phyloP scores from a whole-genome alignment of 192 early-diverging fungal species.

The Backusella australiensis region DNA sequence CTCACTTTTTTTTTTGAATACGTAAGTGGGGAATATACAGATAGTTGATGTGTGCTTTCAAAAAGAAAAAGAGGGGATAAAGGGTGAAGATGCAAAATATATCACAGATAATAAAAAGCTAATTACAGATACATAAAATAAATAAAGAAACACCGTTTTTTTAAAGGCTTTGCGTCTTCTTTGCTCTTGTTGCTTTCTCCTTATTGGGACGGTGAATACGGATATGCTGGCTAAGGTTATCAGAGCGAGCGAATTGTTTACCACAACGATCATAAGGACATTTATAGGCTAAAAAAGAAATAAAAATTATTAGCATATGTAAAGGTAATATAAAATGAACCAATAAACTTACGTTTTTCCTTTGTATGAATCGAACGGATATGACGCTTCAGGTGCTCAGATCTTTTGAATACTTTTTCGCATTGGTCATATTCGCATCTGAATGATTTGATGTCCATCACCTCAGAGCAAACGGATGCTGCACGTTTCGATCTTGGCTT shows the following conservation, averaged over 20 bases:
- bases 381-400: conserved; percentile 59
- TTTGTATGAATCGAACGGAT: conserved; percentile 58
- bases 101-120: background rate
- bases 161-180: background rate
- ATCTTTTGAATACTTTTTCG: conserved; percentile 55
- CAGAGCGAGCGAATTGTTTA: conserved; percentile 52
- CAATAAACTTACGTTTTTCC: conserved; percentile 40
- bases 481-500: conserved; percentile 2
- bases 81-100: background rate
- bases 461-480: background rate
- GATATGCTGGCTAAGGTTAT: conserved; percentile 54
- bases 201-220: conserved; percentile 46
- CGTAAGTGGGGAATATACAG: too few relatives aligned
- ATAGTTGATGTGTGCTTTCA: background rate
- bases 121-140: conserved; percentile 1
- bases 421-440: conserved; percentile 53
- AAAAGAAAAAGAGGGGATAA: background rate
- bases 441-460: conserved; percentile 24
- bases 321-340: background rate
- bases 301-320: background rate
- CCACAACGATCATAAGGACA: conserved; percentile 45
- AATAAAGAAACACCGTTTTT: background rate
- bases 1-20: background rate
- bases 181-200: background rate
- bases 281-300: conserved; percentile 35